These are phyloP conservation scores for Violaceomyces palustris DNA, from an alignment of 1,284 basidiomycete species.

Conservation along the genomic window DNA sequence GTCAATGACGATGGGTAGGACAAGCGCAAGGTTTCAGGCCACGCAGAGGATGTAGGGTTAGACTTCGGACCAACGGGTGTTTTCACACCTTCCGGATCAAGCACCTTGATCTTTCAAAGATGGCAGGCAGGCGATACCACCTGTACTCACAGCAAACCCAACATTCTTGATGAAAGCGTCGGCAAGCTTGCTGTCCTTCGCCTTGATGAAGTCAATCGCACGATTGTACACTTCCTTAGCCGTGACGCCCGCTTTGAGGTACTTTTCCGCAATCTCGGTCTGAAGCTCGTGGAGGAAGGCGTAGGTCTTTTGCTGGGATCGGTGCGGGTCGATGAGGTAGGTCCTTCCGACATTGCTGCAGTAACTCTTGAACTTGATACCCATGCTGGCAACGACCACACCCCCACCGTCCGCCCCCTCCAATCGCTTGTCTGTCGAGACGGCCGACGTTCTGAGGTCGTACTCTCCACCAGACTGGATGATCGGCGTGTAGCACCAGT, in stretches of 20 bases:
- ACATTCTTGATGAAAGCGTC: conserved; percentile 81
- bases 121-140: too few relatives aligned
- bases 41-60: not conserved
- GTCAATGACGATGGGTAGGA: not conserved
- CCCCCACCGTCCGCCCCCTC: conserved; percentile 76
- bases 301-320: conserved; percentile 64
- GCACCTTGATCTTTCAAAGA: too few relatives aligned
- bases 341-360: conserved; percentile 86
- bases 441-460: conserved; percentile 78
- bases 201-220: conserved; percentile 67
- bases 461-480: conserved; percentile 90
- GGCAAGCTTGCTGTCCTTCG: conserved; percentile 75
- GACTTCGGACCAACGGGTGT: too few relatives aligned
- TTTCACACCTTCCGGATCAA: too few relatives aligned
- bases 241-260: conserved; percentile 72
- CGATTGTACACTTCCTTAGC: conserved; percentile 76
- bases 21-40: not conserved
- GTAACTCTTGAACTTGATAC: conserved; percentile 87
- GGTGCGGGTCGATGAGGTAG: conserved; percentile 88
- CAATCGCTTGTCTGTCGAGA: conserved; percentile 62
- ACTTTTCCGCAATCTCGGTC: conserved; percentile 65
- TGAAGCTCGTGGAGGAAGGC: conserved; percentile 73
- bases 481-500: conserved; percentile 91
- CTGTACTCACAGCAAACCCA: conserved; percentile 75
- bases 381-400: conserved; percentile 80